phyloP scores from a whole-genome alignment of 345 rosid species.

The Acer campestre region DNA sequence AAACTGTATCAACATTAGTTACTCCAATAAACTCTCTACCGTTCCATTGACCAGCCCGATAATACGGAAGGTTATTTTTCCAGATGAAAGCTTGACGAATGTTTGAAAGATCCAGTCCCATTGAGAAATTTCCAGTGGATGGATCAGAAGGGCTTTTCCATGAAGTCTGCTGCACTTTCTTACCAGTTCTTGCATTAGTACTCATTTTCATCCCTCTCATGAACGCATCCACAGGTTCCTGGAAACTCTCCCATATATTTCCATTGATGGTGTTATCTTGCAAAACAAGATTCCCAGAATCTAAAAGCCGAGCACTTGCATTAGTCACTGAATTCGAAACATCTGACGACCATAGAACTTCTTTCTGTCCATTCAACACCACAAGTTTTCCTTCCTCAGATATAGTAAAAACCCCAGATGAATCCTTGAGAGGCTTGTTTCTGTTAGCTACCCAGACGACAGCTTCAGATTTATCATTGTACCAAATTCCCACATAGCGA shows the following conservation, averaged over 20 bases:
- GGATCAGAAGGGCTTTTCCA: slow-evolving; percentile 60
- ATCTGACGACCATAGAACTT: slow-evolving; percentile 56
- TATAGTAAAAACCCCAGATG: slow-evolving; percentile 46
- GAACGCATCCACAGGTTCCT: slow-evolving; percentile 34
- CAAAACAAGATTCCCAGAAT: slow-evolving; percentile 55
- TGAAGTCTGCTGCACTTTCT: slow-evolving; percentile 36
- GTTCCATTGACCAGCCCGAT: slow-evolving; percentile 68
- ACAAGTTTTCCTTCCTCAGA: slow-evolving; percentile 48
- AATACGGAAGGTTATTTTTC: slow-evolving; percentile 40
- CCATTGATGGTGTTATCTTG: slow-evolving; percentile 23
- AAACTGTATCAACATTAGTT: slow-evolving; percentile 24
- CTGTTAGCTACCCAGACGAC: slow-evolving; percentile 57
- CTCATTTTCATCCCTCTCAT: slow-evolving; percentile 42
- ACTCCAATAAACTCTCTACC: slow-evolving; percentile 42
- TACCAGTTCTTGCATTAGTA: slow-evolving; percentile 25
- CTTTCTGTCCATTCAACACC: slow-evolving; percentile 34
- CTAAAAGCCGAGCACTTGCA: slow-evolving; percentile 4
- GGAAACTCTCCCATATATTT: slow-evolving; percentile 62
- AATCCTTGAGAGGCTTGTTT: slow-evolving; percentile 42
- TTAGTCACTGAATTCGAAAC: slow-evolving; percentile 19
- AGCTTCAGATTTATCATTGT: not conserved
- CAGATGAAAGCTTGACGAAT: slow-evolving; percentile 42
- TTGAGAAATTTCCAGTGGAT: slow-evolving; percentile 45
- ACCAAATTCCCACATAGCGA: not conserved
- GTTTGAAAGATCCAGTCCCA: slow-evolving; percentile 28